Percentiles rank a stretch among this genome's conserved stretches.
These are phyloP conservation scores for Begonia fuchsioides DNA, from an alignment of 306 rosid species.

Conservation along the genomic window DNA sequence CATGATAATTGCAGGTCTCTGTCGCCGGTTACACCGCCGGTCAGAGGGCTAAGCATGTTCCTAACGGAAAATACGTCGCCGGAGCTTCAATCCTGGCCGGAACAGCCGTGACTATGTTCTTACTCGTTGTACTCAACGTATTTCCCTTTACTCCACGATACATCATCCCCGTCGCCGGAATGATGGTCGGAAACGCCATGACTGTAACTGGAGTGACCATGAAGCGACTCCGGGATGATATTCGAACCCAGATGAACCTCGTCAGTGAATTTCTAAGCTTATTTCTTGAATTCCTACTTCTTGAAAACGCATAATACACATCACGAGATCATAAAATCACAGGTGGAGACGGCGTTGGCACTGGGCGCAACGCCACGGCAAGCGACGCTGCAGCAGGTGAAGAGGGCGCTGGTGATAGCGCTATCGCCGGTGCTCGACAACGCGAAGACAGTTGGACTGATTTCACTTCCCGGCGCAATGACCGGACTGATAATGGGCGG, in stretches of 20 bases:
- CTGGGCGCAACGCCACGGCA: slow-evolving; percentile 89
- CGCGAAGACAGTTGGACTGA: slow-evolving; percentile 82
- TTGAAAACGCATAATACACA: too few species aligned
- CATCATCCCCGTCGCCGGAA: slow-evolving; percentile 79
- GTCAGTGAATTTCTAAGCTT: slow-evolving; percentile 14
- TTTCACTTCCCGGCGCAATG: slow-evolving; percentile 96
- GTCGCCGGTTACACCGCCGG: slow-evolving; percentile 93
- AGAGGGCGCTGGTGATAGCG: slow-evolving; percentile 60
- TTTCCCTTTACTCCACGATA: slow-evolving; percentile 93
- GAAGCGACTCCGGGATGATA: slow-evolving; percentile 83
- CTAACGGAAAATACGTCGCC: slow-evolving; percentile 65
- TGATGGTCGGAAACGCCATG: slow-evolving; percentile 98
- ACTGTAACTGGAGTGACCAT: slow-evolving; percentile 92
- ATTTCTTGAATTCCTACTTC: too few species aligned
- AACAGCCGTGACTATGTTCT: slow-evolving; percentile 60
- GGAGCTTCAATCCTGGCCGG: slow-evolving; percentile 73
- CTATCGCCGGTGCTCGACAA: slow-evolving; percentile 83
- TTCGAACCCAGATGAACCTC: slow-evolving; percentile 55
- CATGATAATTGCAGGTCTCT: slow-evolving; percentile 29
- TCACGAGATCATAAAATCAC: too few species aligned
- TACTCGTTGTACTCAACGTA: slow-evolving; percentile 45
- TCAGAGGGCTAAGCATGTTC: slow-evolving; percentile 79
- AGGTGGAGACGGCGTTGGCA: slow-evolving; percentile 96
- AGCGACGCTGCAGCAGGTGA: slow-evolving; percentile 80
- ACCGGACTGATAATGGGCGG: slow-evolving; percentile 98